phyloP scores from a whole-genome alignment of 257 asterid species.

The Scutellaria barbata region DNA sequence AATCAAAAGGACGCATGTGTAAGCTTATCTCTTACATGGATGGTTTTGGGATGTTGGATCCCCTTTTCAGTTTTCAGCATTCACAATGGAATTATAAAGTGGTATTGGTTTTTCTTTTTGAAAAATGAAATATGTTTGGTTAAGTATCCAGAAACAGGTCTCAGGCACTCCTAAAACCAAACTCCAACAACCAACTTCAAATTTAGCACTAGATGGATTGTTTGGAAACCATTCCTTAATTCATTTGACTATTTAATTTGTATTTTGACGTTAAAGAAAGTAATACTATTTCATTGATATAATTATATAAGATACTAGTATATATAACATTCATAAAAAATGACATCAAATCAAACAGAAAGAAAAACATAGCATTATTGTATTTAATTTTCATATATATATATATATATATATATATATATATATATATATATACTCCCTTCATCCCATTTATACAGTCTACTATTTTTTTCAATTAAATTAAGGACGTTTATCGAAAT shows the following conservation, averaged over 20 bases:
- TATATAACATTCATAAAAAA: background rate
- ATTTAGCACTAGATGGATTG: background rate
- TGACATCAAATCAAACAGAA: background rate
- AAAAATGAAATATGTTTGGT: no score
- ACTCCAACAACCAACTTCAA: background rate
- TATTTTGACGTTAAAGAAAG: background rate
- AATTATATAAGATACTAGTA: background rate
- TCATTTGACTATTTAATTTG: background rate
- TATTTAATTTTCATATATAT: no score
- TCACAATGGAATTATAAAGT: no score
- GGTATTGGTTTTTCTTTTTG: no score
- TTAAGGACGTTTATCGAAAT: no score
- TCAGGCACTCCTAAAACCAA: background rate
- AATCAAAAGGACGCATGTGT: background rate
- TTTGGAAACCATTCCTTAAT: background rate
- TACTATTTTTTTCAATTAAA: no score
- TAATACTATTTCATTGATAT: background rate
- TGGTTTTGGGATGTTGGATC: no score
- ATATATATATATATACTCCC: no score
- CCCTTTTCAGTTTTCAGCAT: no score
- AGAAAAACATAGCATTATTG: background rate
- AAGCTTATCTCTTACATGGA: background rate
- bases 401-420: no score
- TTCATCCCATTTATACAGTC: no score
- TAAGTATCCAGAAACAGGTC: no score